Evolutionary conservation across 208 protist genomes (phyloP), one percentile per base, ranked within the genome.

Genomic region (Trypanosoma caninum): DNA sequence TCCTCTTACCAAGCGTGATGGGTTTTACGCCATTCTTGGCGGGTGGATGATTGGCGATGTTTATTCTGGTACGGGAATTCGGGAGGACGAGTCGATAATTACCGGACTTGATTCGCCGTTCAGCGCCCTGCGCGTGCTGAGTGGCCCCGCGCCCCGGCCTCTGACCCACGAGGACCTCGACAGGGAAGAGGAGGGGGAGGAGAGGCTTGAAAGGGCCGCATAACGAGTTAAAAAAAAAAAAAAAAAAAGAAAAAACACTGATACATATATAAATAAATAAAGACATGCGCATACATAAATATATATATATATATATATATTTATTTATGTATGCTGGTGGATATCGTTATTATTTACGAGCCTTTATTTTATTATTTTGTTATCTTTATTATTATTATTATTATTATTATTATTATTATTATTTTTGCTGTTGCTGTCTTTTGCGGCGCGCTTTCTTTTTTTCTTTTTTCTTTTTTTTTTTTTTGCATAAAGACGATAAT

Each of bases 11-110:
- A 58, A 78, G 70, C 74, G 80, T 44, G 87, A 92, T 18, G 90
- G 66, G 51, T 94, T 89, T 74, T 91, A 93, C 75, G 73, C 83
- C 35, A 96, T 93, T 59, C 58, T 96, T n/a, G 90, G 90, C 23
- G 82, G 73, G 10, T 96, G 90, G 90, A 83, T 96, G 65, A 73
- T 96, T 35, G 87, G 90, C 16, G 87, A 92, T 47, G 71, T 66
- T 27, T 90, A 84, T 68, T 77, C 78, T 50, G 90, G 90, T 16
- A 91, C 78, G 0, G 87, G 84, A 35, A 74, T 96, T 11, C 84
- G 90, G 38, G 90, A 96, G 63, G 90, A 96, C 60, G 87, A 82
- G 60, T 72, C 70, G 7, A 67, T 89, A 40, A 96, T 96, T 50
- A 96, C 87, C 3, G 83, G 83, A 4, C 61, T 92, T 10, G 81